Evolutionary conservation across 2,329 filamentous ascomycete species (phyloP).

Genomic region (Aspergillus novoparasiticus): DNA sequence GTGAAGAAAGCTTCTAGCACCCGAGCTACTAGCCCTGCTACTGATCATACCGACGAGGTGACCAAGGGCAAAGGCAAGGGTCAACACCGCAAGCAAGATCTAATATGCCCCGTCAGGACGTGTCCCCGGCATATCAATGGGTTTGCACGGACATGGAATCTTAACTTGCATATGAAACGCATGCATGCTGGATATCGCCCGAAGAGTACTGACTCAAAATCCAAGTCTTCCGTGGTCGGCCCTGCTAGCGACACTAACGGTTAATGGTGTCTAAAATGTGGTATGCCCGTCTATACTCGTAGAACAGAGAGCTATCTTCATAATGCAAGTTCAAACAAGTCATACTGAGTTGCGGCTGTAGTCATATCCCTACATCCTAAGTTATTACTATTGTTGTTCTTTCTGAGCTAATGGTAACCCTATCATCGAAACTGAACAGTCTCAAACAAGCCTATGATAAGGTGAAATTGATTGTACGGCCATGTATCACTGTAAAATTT

Average conservation of each 20-base stretch:
- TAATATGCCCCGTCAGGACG: constrained; percentile 34
- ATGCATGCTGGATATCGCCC: constrained; percentile 30
- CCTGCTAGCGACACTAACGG: not conserved
- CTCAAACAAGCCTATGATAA: not conserved
- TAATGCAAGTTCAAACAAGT: not conserved
- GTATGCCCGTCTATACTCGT: not conserved
- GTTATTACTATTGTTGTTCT: not conserved
- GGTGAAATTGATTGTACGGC: not conserved
- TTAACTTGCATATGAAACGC: constrained; percentile 39
- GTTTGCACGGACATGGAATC: constrained; percentile 41
- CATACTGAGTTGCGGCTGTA: not conserved
- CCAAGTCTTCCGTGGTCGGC: not conserved
- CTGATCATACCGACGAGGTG: constrained; percentile 8
- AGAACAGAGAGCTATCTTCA: not conserved
- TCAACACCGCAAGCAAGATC: constrained; percentile 28
- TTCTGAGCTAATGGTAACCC: no score
- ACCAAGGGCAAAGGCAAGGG: constrained; percentile 25
- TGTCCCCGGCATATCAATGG: constrained; percentile 35
- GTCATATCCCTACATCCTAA: not conserved
- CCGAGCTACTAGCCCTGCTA: constrained; percentile 9
- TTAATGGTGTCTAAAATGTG: not conserved
- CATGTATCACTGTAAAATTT: not conserved
- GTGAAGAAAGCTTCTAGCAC: constrained; percentile 12
- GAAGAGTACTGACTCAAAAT: constrained; percentile 3
- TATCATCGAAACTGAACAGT: not conserved